Percentiles rank a stretch among this genome's conserved stretches.
phyloP scores from a whole-genome alignment of 1,139 yeast species.

The Eremothecium gossypii region DNA sequence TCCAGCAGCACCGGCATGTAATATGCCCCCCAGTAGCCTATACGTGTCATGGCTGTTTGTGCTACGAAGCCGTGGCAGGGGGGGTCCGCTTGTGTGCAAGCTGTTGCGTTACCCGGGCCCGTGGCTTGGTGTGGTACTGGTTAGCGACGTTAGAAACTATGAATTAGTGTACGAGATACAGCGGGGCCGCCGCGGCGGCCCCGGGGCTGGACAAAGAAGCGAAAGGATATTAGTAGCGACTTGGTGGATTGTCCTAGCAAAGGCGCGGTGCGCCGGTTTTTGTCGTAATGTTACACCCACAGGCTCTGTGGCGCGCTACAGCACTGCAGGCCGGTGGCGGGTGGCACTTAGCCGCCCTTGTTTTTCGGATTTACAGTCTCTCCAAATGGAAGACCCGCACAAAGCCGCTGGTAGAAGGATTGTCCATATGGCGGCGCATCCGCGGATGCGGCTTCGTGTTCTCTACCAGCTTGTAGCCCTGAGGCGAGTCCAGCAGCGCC shows the following conservation, averaged over 20 bases:
- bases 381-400: conserved; percentile 27
- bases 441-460: conserved; percentile 27
- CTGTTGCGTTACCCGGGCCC: too few relatives aligned
- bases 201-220: too few relatives aligned
- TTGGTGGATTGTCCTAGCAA: too few relatives aligned
- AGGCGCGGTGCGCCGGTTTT: too few relatives aligned
- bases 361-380: conserved; percentile 6
- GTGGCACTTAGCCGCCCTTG: neutral
- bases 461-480: conserved; percentile 20
- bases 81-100: too few relatives aligned
- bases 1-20: conserved; percentile 30
- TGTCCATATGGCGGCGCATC: conserved; percentile 25
- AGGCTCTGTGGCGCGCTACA: neutral
- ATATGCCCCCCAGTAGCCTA: conserved; percentile 25
- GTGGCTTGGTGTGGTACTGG: too few relatives aligned
- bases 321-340: conserved; percentile 1
- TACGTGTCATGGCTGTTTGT: conserved; percentile 20
- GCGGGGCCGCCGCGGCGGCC: too few relatives aligned
- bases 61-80: too few relatives aligned
- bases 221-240: too few relatives aligned
- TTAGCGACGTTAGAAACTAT: too few relatives aligned
- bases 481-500: conserved; percentile 3
- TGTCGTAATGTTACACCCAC: neutral
- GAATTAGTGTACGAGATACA: too few relatives aligned
- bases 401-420: conserved; percentile 23